Evolutionary conservation across 768 basidiomycete genomes (phyloP).

Genomic region (Boletus vinaceobasis): DNA sequence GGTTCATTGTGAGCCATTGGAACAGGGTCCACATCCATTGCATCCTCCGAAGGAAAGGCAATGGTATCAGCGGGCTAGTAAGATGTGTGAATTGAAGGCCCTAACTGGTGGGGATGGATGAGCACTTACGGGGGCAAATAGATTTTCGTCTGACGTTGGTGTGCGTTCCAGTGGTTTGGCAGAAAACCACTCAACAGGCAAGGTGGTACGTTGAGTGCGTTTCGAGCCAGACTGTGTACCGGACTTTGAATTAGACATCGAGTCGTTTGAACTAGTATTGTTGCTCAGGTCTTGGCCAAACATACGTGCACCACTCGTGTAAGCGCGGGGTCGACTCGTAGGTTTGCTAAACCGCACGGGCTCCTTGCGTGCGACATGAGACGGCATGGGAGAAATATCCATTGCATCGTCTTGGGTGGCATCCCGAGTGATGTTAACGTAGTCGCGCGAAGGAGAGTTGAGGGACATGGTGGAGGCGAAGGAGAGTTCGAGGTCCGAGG

Average conservation of each 20-base stretch:
- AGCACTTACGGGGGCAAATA: constrained; percentile 29
- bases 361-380: constrained; percentile 27
- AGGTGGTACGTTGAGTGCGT: constrained; percentile 55
- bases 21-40: constrained; percentile 75
- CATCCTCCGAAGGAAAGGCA: constrained; percentile 53
- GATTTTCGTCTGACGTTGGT: constrained; percentile 24
- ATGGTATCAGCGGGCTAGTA: constrained; percentile 34
- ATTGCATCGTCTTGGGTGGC: constrained; percentile 58
- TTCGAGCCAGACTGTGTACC: constrained; percentile 44
- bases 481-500: constrained; percentile 77
- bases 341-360: constrained; percentile 30
- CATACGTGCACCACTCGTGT: constrained; percentile 60
- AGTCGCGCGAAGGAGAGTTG: constrained; percentile 60
- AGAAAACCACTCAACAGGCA: constrained; percentile 61
- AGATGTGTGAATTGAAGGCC: constrained; percentile 12
- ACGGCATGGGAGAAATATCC: constrained; percentile 76
- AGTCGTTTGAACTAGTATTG: constrained; percentile 32
- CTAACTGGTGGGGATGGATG: constrained; percentile 1
- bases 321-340: constrained; percentile 56
- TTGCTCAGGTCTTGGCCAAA: constrained; percentile 80
- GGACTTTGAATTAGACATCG: constrained; percentile 25
- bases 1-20: constrained; percentile 38
- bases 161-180: constrained; percentile 20
- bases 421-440: constrained; percentile 45
- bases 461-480: constrained; percentile 83